phyloP scores from a whole-genome alignment of 495 filamentous ascomycete genomes.

The Gamarada debralockiae region DNA sequence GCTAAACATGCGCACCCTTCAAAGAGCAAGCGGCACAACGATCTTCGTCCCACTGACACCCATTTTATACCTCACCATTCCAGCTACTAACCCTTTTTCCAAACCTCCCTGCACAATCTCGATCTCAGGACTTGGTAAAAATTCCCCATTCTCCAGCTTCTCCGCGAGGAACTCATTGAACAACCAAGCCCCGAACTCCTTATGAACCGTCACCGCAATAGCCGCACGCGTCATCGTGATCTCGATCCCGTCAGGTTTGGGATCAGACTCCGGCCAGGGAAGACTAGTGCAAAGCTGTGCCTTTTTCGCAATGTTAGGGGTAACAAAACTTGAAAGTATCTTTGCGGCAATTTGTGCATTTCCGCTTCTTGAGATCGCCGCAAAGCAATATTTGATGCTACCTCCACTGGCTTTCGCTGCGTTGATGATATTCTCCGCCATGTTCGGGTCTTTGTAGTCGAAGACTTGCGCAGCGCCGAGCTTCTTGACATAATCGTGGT shows the following conservation, averaged over 20 bases:
- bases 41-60: too few species aligned
- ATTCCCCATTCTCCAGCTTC: constrained; percentile 33
- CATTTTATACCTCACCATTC: too few species aligned
- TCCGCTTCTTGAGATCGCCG: background rate
- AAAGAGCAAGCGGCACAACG: too few species aligned
- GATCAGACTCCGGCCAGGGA: constrained; percentile 25
- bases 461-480: constrained; percentile 30
- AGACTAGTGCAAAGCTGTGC: constrained; percentile 37
- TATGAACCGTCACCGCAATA: constrained; percentile 28
- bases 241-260: constrained; percentile 34
- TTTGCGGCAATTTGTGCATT: background rate
- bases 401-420: background rate
- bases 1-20: too few species aligned
- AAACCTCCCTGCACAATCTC: constrained; percentile 41
- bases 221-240: constrained; percentile 37
- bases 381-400: background rate
- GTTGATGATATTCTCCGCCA: background rate
- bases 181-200: constrained; percentile 34
- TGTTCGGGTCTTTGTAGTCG: constrained; percentile 6
- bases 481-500: constrained; percentile 31
- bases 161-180: constrained; percentile 40
- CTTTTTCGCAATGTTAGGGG: background rate
- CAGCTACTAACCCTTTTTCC: too few species aligned
- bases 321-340: too few species aligned
- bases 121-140: constrained; percentile 43